Conservation (phyloP, 352 stramenopile genomes). For the Globisporangium cylindrosporum region DNA sequence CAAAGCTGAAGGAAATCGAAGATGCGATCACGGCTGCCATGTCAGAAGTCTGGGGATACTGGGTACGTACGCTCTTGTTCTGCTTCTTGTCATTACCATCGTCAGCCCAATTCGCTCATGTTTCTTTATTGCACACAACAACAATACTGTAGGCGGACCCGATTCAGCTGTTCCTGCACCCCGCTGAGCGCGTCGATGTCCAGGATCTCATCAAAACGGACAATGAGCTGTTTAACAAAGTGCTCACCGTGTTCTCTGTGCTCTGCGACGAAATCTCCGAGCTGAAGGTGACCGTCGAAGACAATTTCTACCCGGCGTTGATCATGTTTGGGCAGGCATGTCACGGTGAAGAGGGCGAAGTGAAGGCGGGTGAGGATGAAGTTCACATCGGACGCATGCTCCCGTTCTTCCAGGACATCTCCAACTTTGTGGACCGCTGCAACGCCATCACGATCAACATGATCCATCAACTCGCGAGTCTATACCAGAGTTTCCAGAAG, state of each 20-base stretch:
- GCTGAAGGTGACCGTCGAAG: constrained; percentile 87
- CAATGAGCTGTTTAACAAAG: constrained; percentile 90
- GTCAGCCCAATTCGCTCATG: background rate
- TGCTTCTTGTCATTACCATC: background rate
- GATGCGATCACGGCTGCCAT: constrained; percentile 82
- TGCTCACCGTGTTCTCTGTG: constrained; percentile 86
- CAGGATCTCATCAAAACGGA: constrained; percentile 88
- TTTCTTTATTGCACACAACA: background rate
- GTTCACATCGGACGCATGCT: constrained; percentile 85
- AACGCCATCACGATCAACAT: constrained; percentile 89
- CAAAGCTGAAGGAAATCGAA: constrained; percentile 86
- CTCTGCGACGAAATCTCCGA: constrained; percentile 89
- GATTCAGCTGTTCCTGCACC: constrained; percentile 79
- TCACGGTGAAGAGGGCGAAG: constrained; percentile 63
- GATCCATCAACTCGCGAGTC: constrained; percentile 85
- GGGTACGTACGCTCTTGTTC: constrained; percentile 33
- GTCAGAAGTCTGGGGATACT: constrained; percentile 90
- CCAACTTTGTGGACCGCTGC: constrained; percentile 89
- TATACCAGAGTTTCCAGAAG: constrained; percentile 87
- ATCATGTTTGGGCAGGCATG: constrained; percentile 87
- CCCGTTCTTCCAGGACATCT: constrained; percentile 88
- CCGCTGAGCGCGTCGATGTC: constrained; percentile 82
- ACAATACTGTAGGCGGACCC: constrained; percentile 59
- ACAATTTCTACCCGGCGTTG: constrained; percentile 87
- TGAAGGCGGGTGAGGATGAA: constrained; percentile 79